Evolutionary conservation across 192 early-diverging fungal species (phyloP), one percentile per base, ranked within the genome.

Genomic region (Linnemannia hyalina): DNA sequence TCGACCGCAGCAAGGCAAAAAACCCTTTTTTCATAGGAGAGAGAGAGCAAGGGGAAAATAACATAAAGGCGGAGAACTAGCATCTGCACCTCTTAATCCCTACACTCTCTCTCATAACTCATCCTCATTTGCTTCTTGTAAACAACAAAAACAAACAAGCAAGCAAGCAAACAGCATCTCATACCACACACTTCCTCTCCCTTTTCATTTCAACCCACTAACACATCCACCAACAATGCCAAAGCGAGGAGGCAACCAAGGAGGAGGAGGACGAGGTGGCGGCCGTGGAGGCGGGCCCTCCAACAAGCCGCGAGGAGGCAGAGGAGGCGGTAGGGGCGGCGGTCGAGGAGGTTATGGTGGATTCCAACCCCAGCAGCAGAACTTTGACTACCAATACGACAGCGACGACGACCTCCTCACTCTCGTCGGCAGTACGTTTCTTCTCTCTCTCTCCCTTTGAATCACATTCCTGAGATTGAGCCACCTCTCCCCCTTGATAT

Each of bases 401-500:
- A 55, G 68, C 63, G 69, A 83, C n/a, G 82, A 79, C 47, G 82
- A 83, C 82, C 78, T 36, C 44, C 54, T 78, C 44, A 75, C 77
- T 15, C 23, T 75, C 68, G 41, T 68, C 70, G 82, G 82, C 23
- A 73, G 76, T 73, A 75, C 35, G 70, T 78, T 18, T 29, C 15
- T 13, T 54, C 22, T 35, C 11, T 22, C 26, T 6, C 1, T 63
- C 22, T 49, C 13, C 18, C 40, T 52, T 16, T 36, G 23, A 20
- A 73, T 23, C 18, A 79, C 23, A 40, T 32, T 55, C 38, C 52
- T 29, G 41, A 18, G 36, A 46, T 52, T 23, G n/a, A 38, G 55
- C n/a, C 42, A 4, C 11, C 46, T 60, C 38, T 23, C 54, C 16
- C 23, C 22, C n/a, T 60, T 46, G 68, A 22, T 22, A 68, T 68